Evolutionary conservation across 2,329 filamentous ascomycete species (phyloP).

Genomic region (Plectosphaerella sp.): DNA sequence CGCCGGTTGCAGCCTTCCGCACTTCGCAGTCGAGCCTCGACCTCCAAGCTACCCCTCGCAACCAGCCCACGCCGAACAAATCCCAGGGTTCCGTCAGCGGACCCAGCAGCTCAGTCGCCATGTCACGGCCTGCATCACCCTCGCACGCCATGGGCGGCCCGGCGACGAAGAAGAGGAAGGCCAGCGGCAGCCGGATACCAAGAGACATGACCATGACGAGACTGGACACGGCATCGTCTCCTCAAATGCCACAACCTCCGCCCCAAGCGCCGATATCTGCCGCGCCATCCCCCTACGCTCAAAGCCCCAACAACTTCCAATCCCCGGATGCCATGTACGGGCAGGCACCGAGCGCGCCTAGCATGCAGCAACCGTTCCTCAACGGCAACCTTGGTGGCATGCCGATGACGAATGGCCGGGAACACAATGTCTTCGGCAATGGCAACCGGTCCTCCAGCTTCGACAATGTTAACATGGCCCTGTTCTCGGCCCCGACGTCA

Average conservation of each 20-base stretch:
- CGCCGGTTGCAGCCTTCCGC: constrained; percentile 39
- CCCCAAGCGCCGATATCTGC: constrained; percentile 19
- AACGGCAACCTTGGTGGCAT: constrained; percentile 36
- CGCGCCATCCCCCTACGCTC: constrained; percentile 50
- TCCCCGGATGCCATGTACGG: constrained; percentile 26
- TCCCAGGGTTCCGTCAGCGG: constrained; percentile 4
- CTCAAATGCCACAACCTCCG: constrained; percentile 28
- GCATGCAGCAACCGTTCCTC: constrained; percentile 28
- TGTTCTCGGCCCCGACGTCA: constrained; percentile 70
- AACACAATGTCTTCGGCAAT: constrained; percentile 53
- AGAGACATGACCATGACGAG: constrained; percentile 77
- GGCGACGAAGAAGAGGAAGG: constrained; percentile 76
- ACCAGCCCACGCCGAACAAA: constrained; percentile 32
- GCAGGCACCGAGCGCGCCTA: constrained; percentile 14
- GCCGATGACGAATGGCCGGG: constrained; percentile 58
- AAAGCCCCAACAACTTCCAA: constrained; percentile 39
- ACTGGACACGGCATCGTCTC: constrained; percentile 52
- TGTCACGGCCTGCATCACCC: constrained; percentile 73
- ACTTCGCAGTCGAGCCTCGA: constrained; percentile 61
- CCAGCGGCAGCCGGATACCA: constrained; percentile 68
- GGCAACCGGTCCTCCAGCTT: constrained; percentile 57
- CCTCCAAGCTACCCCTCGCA: constrained; percentile 53
- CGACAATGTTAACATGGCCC: constrained; percentile 58
- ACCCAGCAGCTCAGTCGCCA: constrained; percentile 9
- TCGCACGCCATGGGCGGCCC: constrained; percentile 55